Evolutionary conservation across 2,329 filamentous ascomycete genomes (phyloP), one percentile per base, ranked within the genome.

Genomic region (Fusarium sp.): DNA sequence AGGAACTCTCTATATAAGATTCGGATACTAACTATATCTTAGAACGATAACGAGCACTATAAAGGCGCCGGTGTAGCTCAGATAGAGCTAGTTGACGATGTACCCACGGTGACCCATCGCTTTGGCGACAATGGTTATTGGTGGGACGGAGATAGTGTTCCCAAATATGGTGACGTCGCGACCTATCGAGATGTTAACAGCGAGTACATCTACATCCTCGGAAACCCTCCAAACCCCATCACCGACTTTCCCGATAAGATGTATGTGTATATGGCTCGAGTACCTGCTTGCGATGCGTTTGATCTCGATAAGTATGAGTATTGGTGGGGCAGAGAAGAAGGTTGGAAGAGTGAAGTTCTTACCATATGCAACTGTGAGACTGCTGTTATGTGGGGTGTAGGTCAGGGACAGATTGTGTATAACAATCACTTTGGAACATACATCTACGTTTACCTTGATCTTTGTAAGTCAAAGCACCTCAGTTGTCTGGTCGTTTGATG

Each of bases 361-460:
- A 76, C 67, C 0, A 64, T 61, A 28, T 81, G 80, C 34, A 75
- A 70, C 1, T 57, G 75, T 1, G 76, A 80, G 63, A 82, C 79
- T 11, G 80, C 80, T 3, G 77, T 80, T 0, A 75, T 80, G 74
- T 81, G 78, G 78, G 76, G 74, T 8, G 74, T 72, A 13, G 80
- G 79, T 0, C 80, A 82, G 59, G 80, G 80, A 0, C 79, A 81
- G 62, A 68, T 82, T 24, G 74, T 79, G 6, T 82, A 79, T 60
- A 81, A 73, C 60, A 65, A 74, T 7, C 73, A 76, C 22, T 80
- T 78, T 22, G 54, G 68, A 19, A 75, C 75, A 28, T 82, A 82
- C 46, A 70, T 81, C 1, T 77, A 79, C 33, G 79, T 81, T 8
- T 75, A 81, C 21, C 49, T 73, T 15, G 64, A 68, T 39, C 40